These are phyloP conservation scores for Dactylellina leptospora DNA, from an alignment of 2,329 filamentous ascomycete species.

Conservation along the genomic window DNA sequence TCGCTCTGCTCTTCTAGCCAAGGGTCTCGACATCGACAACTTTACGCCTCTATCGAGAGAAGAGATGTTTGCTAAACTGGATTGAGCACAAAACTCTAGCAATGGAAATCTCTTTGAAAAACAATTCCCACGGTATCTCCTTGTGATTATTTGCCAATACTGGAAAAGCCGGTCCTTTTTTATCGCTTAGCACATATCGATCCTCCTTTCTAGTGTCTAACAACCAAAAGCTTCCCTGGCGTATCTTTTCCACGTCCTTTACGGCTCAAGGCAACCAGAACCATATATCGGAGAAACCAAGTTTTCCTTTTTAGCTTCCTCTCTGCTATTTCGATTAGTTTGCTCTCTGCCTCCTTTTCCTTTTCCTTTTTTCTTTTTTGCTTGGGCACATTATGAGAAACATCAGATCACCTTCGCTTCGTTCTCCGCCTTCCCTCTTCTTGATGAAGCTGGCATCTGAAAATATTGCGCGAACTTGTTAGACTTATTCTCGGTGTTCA, in stretches of 20 bases:
- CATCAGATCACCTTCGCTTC: slow-evolving; percentile 52
- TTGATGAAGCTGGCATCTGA: slow-evolving; percentile 54
- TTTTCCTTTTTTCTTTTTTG: slow-evolving; percentile 37
- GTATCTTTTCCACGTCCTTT: slow-evolving; percentile 48
- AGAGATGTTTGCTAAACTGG: slow-evolving; percentile 96
- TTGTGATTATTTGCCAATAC: slow-evolving; percentile 51
- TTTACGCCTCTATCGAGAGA: slow-evolving; percentile 90
- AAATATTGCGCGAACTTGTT: slow-evolving; percentile 54
- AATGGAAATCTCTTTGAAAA: slow-evolving; percentile 57
- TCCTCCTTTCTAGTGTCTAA: slow-evolving; percentile 39
- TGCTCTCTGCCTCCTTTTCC: slow-evolving; percentile 15
- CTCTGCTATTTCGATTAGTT: slow-evolving; percentile 15
- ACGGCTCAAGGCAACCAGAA: slow-evolving; percentile 39
- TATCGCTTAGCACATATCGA: slow-evolving; percentile 49
- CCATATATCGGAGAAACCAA: slow-evolving; percentile 44
- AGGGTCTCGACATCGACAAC: slow-evolving; percentile 90
- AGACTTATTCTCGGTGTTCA: slow-evolving; percentile 54
- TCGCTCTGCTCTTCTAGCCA: slow-evolving; percentile 74
- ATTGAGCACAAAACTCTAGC: slow-evolving; percentile 69
- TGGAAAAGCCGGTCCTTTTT: slow-evolving; percentile 52
- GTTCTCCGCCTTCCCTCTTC: slow-evolving; percentile 51
- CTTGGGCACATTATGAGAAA: slow-evolving; percentile 53
- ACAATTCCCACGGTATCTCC: slow-evolving; percentile 57
- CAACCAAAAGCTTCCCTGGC: slow-evolving; percentile 41
- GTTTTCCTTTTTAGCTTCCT: slow-evolving; percentile 18